Base-by-base conservation (phyloP, 2,329 filamentous ascomycete species). In the Fusarium vanettenii region DNA sequence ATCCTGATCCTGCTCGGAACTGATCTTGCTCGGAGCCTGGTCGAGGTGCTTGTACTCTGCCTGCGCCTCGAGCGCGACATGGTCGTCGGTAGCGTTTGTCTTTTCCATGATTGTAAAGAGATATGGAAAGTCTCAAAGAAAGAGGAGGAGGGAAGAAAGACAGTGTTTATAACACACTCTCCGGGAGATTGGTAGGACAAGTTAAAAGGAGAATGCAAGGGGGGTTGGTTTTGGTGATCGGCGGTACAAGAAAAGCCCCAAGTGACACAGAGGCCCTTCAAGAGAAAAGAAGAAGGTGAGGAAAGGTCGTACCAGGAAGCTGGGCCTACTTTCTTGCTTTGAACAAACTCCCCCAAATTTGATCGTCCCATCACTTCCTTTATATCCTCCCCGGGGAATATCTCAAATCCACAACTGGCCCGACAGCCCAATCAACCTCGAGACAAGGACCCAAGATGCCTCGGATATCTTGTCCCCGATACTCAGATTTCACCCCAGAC, bases 1-100 rank as follows among this genome's bases (percentile, higher is more conserved):
- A 69, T 85, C 82, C 14, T 69, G 69, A 41, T 79, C 78, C 35
- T 71, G 67, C 29, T 80, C 77, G 18, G 72, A 77, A 61, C 78
- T 76, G 35, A 75, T 64, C 61, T 75, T 75, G 69, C 73, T 75
- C 10, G 74, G 72, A 3, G 73, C 69, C 22, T 68, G 50, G 33
- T 78, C 79, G 31, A 80, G 66, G 43, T 78, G 78, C 39, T 76
- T 76, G 73, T 70, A 64, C 41, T 81, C 79, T 55, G 68, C 63
- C n/a, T 75, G 76, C 63, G 79, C 78, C 69, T 80, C 78, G 29
- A 75, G 52, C 14, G 71, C 69, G 7, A 72, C 69, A 25, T 31
- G 64, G 43, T 70, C 76, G 62, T 72, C 65, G 57, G 67, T 57
- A 41, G 57, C 57, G 33, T 65, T 37, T 37, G 63, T 55, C 63